Evolutionary conservation across 768 basidiomycete species (phyloP).

Genomic region (Solioccasus polychromus): DNA sequence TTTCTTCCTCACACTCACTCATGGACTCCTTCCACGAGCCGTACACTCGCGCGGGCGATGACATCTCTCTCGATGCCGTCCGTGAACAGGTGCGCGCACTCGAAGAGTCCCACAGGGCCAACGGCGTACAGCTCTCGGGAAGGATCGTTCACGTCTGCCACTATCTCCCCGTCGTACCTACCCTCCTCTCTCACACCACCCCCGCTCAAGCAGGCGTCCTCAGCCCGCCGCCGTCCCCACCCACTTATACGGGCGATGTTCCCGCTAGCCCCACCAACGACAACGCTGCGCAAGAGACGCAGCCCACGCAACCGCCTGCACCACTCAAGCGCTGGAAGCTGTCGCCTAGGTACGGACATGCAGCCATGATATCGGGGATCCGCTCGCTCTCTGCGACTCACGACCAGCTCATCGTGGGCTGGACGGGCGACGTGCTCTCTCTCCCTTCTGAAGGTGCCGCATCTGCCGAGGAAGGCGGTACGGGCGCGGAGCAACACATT

Average conservation of each 20-base stretch:
- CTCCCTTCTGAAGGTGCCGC: constrained; percentile 30
- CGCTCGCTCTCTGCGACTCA: constrained; percentile 78
- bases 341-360: constrained; percentile 79
- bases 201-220: constrained; percentile 44
- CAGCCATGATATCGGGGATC: constrained; percentile 94
- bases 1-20: constrained; percentile 4
- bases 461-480: constrained; percentile 26
- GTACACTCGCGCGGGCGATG: constrained; percentile 60
- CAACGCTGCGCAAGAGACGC: constrained; percentile 1
- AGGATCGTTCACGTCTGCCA: constrained; percentile 92
- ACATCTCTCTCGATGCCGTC: constrained; percentile 70
- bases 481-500: constrained; percentile 35
- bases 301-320: constrained; percentile 9
- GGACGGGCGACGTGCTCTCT: constrained; percentile 85
- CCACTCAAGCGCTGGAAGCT: constrained; percentile 63
- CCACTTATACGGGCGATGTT: constrained; percentile 51
- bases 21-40: constrained; percentile 79
- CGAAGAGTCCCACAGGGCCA: constrained; percentile 66
- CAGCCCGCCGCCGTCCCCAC: constrained; percentile 80
- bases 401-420: constrained; percentile 89
- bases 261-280: constrained; percentile 33
- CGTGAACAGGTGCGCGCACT: constrained; percentile 68
- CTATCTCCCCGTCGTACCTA: constrained; percentile 77
- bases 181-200: constrained; percentile 44
- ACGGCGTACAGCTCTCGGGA: constrained; percentile 75